These are phyloP conservation scores for Citrullus amarus DNA, from an alignment of 306 rosid genomes.

Conservation along the genomic window DNA sequence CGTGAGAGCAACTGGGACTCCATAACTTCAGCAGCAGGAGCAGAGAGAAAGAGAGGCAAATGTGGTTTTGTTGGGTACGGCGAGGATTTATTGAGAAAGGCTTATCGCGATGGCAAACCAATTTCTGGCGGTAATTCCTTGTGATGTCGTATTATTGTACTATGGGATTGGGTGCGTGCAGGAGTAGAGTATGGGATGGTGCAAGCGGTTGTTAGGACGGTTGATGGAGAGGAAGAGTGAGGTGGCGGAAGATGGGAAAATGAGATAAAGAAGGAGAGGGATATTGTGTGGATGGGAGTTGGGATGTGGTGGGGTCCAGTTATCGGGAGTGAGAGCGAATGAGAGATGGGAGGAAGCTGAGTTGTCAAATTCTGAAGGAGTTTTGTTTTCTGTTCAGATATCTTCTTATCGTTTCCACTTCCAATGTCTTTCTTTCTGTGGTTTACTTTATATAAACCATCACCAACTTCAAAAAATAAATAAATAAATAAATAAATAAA, in stretches of 20 bases:
- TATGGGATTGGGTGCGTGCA: background rate
- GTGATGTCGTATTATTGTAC: background rate
- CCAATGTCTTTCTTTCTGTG: background rate
- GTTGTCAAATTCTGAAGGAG: constrained; percentile 17
- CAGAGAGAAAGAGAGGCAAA: background rate
- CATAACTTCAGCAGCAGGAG: constrained; percentile 20
- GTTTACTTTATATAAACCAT: no score
- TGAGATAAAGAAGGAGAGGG: background rate
- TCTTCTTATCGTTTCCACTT: constrained; percentile 27
- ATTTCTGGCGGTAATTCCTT: background rate
- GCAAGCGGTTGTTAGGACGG: background rate
- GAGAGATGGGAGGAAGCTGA: constrained; percentile 8
- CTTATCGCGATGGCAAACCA: background rate
- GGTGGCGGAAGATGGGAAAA: background rate
- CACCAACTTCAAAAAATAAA: background rate
- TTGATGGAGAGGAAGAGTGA: background rate
- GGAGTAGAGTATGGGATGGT: background rate
- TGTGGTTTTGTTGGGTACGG: background rate
- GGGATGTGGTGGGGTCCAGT: constrained; percentile 30
- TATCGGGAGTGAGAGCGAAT: constrained; percentile 38
- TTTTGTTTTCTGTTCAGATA: background rate
- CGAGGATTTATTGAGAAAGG: constrained; percentile 10
- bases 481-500: no score
- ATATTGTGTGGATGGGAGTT: background rate
- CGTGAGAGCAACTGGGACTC: constrained; percentile 93